Evolutionary conservation across 1,284 basidiomycete genomes (phyloP), one percentile per base, ranked within the genome.

Genomic region (Pseudozyma sp.): DNA sequence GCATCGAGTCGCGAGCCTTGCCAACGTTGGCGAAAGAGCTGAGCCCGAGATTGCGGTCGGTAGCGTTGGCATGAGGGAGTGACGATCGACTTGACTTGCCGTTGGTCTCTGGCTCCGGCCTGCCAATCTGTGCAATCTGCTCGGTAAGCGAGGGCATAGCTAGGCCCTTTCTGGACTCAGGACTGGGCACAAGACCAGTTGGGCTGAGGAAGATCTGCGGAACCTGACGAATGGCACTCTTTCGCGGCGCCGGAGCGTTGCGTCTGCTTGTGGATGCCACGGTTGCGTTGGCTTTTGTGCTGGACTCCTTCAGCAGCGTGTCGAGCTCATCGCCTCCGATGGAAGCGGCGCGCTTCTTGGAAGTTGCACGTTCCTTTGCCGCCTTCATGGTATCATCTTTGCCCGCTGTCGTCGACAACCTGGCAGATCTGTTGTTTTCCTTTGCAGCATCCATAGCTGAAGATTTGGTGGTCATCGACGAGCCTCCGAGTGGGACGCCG

Each of bases 171-270:
- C 72, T 58, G 24, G 72, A 70, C 34, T 70, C 68, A 7, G 76
- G 74, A 34, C 75, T 80, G 10, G 78, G 76, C 0, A 75, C 68
- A 16, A 81, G 79, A 42, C 64, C 68, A 10, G 79, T 81, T 0
- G 79, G 79, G 40, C 79, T 81, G 43, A 69, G 57, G 40, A 81
- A 81, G 39, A 81, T 68, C 34, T 81, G 79, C 1, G 77, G 79
- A 14, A 75, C 75, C 30, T 73, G 61, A 49, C 75, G 71, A 47
- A 81, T 76, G 50, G 79, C 75, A 37, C 74, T 77, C 68, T 81
- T 81, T 53, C 79, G 60, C 1, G 79, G 79, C 46, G 60, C 64
- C 16, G 71, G 71, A 14, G 71, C 71, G n/a, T 74, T 74, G 5
- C 71, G 61, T 42, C 71, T 62, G 54, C 71, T 74, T 7, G 71